Evolutionary conservation across 768 basidiomycete genomes (phyloP).

Genomic region (Lactifluus piperatus): DNA sequence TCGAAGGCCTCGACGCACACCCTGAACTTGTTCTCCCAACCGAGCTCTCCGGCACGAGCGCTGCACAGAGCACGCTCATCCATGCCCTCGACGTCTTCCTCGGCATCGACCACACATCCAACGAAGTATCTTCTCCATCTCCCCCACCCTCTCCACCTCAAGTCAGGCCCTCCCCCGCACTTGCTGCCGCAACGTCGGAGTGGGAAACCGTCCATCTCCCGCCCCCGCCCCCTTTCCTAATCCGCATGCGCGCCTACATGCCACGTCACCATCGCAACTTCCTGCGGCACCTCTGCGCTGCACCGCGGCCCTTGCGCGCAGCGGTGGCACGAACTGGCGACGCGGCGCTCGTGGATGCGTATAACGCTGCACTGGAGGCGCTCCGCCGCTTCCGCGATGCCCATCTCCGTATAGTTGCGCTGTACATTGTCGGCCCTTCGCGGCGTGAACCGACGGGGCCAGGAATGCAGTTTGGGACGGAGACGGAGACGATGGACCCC

Average conservation of each 20-base stretch:
- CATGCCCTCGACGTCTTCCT: conserved; percentile 47
- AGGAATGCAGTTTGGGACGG: background rate
- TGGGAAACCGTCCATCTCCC: background rate
- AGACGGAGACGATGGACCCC: conserved; percentile 19
- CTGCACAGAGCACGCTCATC: conserved; percentile 54
- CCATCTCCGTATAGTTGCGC: conserved; percentile 47
- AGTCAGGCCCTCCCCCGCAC: background rate
- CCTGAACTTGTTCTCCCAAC: conserved; percentile 26
- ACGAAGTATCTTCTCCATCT: conserved; percentile 12
- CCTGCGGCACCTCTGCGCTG: conserved; percentile 41
- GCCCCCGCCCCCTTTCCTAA: conserved; percentile 32
- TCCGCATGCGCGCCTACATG: conserved; percentile 53
- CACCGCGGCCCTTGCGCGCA: conserved; percentile 39
- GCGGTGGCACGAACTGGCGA: conserved; percentile 29
- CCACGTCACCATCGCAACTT: conserved; percentile 51
- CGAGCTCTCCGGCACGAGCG: conserved; percentile 48
- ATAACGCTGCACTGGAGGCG: conserved; percentile 41
- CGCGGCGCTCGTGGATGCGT: conserved; percentile 29
- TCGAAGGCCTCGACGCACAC: conserved; percentile 36
- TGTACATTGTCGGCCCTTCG: conserved; percentile 49
- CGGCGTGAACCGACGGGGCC: conserved; percentile 17
- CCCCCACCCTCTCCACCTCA: background rate
- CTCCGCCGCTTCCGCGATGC: conserved; percentile 49
- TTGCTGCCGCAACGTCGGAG: too few relatives aligned
- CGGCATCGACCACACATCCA: conserved; percentile 37